phyloP scores from a whole-genome alignment of 2,329 filamentous ascomycete species.

The Graphilbum ipis-grandicollis region DNA sequence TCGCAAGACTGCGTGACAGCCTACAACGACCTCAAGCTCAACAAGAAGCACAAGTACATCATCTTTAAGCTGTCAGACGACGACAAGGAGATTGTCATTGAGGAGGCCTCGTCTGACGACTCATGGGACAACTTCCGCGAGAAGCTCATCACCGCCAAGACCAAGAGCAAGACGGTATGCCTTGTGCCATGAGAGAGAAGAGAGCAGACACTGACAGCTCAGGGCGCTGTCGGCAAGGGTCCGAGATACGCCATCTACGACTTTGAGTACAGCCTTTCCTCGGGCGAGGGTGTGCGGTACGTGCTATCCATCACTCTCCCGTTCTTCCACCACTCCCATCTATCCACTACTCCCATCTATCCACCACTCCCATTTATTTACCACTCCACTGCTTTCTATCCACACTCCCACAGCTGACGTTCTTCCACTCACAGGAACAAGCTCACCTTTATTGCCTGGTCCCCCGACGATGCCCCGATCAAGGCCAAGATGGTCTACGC shows the following conservation, averaged over 20 bases:
- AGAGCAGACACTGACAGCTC: neutral
- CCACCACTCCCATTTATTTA: too few relatives aligned
- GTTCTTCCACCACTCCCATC: neutral
- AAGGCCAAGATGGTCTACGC: conserved; percentile 86
- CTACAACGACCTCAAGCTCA: conserved; percentile 73
- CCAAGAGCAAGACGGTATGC: conserved; percentile 52
- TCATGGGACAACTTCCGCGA: conserved; percentile 62
- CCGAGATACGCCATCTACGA: conserved; percentile 74
- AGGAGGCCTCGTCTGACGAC: conserved; percentile 48
- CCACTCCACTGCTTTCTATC: too few relatives aligned
- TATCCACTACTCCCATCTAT: neutral
- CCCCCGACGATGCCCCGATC: conserved; percentile 63
- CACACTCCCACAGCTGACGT: conserved; percentile 2
- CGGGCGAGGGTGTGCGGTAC: conserved; percentile 57
- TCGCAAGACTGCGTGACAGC: conserved; percentile 50
- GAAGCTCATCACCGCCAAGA: conserved; percentile 56
- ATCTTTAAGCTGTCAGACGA: conserved; percentile 77
- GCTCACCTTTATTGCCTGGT: conserved; percentile 65
- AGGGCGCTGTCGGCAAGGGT: conserved; percentile 46
- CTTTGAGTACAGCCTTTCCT: conserved; percentile 57
- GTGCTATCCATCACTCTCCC: conserved; percentile 14
- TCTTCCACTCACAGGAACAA: conserved; percentile 40
- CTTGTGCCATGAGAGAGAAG: too few relatives aligned
- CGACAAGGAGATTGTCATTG: conserved; percentile 67
- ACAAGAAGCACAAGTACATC: conserved; percentile 70